Conservation (phyloP, 441 rosid genomes). For the Populus hybrid region DNA sequence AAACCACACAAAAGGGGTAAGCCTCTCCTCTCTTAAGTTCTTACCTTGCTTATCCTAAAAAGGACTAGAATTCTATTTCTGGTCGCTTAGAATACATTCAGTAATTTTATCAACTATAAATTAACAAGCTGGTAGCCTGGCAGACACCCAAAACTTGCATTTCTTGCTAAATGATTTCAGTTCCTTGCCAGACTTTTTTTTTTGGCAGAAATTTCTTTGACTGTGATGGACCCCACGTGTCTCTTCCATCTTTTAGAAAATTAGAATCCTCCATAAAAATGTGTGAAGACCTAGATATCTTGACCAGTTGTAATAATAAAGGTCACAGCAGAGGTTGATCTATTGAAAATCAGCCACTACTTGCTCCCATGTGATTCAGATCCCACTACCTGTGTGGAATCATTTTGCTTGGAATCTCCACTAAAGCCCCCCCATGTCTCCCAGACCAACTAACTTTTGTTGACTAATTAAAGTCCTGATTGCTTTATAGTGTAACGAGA, state of each 20-base stretch:
- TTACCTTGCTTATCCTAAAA: background rate
- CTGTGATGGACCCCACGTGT: background rate
- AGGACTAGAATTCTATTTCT: background rate
- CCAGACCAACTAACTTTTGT: background rate
- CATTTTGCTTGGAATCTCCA: slow-evolving; percentile 19
- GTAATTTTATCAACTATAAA: background rate
- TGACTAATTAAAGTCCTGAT: background rate
- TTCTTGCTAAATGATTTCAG: background rate
- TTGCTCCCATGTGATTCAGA: slow-evolving; percentile 17
- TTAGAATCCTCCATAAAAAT: background rate
- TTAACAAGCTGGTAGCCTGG: background rate
- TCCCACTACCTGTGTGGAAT: slow-evolving; percentile 7
- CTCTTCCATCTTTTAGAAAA: background rate
- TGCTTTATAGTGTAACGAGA: background rate
- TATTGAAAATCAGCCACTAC: background rate
- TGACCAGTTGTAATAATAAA: background rate
- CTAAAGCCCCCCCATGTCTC: slow-evolving; percentile 1
- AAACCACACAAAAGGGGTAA: background rate
- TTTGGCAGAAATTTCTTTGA: background rate
- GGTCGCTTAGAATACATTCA: background rate
- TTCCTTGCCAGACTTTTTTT: background rate
- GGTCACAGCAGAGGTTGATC: slow-evolving; percentile 1
- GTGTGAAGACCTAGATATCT: background rate
- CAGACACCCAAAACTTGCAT: background rate
- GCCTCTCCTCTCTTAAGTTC: background rate